Conservation (phyloP, 1,284 basidiomycete species). For the Trichosporon sp. region DNA sequence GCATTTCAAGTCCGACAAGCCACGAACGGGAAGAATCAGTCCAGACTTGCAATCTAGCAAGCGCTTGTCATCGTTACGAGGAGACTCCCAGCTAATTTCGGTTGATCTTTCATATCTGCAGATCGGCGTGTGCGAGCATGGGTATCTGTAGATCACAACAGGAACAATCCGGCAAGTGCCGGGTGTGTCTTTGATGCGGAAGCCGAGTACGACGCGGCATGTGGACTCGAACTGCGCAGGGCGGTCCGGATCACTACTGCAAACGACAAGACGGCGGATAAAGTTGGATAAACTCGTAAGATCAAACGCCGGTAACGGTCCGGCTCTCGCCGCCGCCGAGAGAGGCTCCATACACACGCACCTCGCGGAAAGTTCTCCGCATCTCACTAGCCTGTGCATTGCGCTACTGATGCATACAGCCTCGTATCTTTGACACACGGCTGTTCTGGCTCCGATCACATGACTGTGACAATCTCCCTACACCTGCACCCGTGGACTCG, state of each 20-base stretch:
- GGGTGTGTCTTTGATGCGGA: too few relatives aligned
- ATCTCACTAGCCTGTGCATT: not conserved
- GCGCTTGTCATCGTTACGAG: not conserved
- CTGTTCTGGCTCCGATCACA: too few relatives aligned
- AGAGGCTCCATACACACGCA: not conserved
- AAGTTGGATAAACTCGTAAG: not conserved
- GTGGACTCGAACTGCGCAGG: too few relatives aligned
- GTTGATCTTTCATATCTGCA: too few relatives aligned
- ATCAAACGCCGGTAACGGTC: not conserved
- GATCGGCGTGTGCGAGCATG: too few relatives aligned
- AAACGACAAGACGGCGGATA: not conserved
- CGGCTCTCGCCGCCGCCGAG: not conserved
- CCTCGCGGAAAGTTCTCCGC: not conserved
- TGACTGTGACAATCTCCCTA: too few relatives aligned
- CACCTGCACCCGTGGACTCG: too few relatives aligned
- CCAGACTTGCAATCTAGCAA: not conserved
- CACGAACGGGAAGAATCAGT: slow-evolving; percentile 1
- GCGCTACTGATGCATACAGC: not conserved
- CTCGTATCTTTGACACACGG: not conserved
- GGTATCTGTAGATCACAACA: too few relatives aligned
- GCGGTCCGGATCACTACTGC: too few relatives aligned
- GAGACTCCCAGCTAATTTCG: not conserved
- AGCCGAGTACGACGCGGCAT: too few relatives aligned
- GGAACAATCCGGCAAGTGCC: too few relatives aligned
- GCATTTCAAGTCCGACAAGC: not conserved